These are phyloP conservation scores for Entomortierella beljakovae DNA, from an alignment of 192 early-diverging fungal species.

Conservation along the genomic window DNA sequence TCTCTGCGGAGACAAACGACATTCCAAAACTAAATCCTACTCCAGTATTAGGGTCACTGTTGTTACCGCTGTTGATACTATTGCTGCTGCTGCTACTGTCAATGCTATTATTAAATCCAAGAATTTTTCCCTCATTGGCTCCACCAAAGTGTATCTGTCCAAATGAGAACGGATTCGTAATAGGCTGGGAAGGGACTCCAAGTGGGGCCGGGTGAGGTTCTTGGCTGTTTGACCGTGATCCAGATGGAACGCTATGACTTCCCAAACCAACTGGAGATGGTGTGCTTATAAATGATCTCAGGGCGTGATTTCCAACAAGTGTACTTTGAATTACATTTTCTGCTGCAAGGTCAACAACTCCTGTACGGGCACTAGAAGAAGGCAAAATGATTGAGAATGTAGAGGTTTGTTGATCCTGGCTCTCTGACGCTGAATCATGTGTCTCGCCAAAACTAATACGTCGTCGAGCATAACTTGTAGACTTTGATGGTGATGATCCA, in stretches of 20 bases:
- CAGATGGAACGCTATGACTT: not conserved
- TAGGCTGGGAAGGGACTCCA: not conserved
- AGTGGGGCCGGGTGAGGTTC: constrained; percentile 10
- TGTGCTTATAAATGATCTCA: constrained; percentile 29
- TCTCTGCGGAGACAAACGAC: constrained; percentile 7
- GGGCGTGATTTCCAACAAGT: constrained; percentile 38
- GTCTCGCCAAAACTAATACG: constrained; percentile 4
- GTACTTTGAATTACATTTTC: constrained; percentile 39
- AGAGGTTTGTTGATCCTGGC: not conserved
- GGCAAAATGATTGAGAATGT: not conserved
- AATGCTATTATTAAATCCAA: not conserved
- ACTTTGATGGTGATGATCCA: constrained; percentile 18
- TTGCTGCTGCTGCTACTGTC: not conserved
- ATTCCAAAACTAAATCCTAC: constrained; percentile 45
- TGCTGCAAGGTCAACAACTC: constrained; percentile 37
- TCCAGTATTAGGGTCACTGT: not conserved
- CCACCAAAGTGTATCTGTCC: constrained; percentile 34
- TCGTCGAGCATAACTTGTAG: not conserved
- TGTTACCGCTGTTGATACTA: not conserved
- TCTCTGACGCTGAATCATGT: not conserved
- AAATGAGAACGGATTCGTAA: constrained; percentile 12
- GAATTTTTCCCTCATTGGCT: too few relatives aligned
- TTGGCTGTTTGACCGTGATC: constrained; percentile 17
- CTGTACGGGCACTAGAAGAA: not conserved
- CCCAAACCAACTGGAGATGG: constrained; percentile 4